These are phyloP conservation scores for Aspergillus intermedius DNA, from an alignment of 2,329 filamentous ascomycete genomes.

Conservation along the genomic window DNA sequence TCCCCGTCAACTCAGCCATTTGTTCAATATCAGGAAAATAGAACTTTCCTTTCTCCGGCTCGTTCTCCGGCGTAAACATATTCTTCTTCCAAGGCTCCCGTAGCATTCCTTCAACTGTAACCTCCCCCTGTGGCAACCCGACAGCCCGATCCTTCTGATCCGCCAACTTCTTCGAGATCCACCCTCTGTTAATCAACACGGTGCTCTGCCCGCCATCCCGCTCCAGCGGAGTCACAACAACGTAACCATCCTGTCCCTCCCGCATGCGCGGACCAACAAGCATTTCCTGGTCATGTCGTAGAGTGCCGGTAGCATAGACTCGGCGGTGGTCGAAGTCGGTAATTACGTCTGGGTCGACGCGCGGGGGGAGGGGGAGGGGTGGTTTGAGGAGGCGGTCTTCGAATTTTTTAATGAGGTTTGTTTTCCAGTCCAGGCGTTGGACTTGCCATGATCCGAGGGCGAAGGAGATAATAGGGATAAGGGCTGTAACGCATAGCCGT, in stretches of 20 bases:
- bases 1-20: conserved; percentile 78
- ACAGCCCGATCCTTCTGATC: conserved; percentile 57
- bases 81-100: conserved; percentile 95
- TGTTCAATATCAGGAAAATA: conserved; percentile 91
- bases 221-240: conserved; percentile 88
- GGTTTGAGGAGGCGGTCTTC: conserved; percentile 84
- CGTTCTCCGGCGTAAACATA: conserved; percentile 89
- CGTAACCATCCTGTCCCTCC: conserved; percentile 83
- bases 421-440: conserved; percentile 87
- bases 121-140: conserved; percentile 61
- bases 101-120: conserved; percentile 76
- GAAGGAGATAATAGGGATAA: conserved; percentile 90
- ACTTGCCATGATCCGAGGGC: conserved; percentile 91
- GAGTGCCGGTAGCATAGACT: conserved; percentile 65
- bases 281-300: conserved; percentile 92
- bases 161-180: conserved; percentile 73
- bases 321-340: conserved; percentile 87
- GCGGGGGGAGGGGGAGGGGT: conserved; percentile 77
- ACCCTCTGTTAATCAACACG: conserved; percentile 82
- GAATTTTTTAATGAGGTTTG: conserved; percentile 79
- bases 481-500: conserved; percentile 40
- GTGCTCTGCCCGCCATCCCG: conserved; percentile 56
- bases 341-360: conserved; percentile 73
- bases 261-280: conserved; percentile 82
- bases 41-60: conserved; percentile 75